Base-by-base conservation (phyloP, 805 yeast species). In the Pichia deserticola region DNA sequence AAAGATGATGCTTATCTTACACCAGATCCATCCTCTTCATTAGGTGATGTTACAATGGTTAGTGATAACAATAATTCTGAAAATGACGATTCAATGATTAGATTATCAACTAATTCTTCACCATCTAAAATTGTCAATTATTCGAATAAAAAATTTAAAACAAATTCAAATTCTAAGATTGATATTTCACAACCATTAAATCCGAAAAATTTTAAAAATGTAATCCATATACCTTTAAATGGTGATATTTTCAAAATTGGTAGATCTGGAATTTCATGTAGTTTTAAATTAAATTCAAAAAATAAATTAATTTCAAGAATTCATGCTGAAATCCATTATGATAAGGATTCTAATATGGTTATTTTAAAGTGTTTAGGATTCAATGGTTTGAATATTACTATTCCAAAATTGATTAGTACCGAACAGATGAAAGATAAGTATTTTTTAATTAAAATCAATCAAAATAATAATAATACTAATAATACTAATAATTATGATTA, bases 291-390 rank as follows among this genome's bases (percentile, higher is more conserved):
- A 60, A 64, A 74, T 62, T 56, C 73, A 3, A 64, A 67, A 15
- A 78, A 77, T 62, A 80, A 78, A 60, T 73, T 74, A 38, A 77
- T 87, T 27, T 84, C 93, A 12, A 77, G 95, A 46, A 72, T 74
- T 10, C 96, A 87, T 64, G 73, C 83, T 46, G 65, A 69, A 13
- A 60, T 85, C 3, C 68, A 74, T 29, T 81, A 76, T 60, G 61
- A 70, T 32, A 57, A 69, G 1, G 60, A 59, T 4, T 62, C 63
- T 10, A 68, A 76, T 35, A 57, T 71, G 42, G 63, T 88, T 42
- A 70, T 67, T 13, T 63, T 92, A 45, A 76, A 76, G 42, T 92
- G 97, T 65, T 64, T 80, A 48, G 97, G 98, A 4, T 77, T 81
- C 67, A 92, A 92, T 64, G 97, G 97, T 10, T 68, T 86, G 45